A percentile compares a stretch with the other conserved stretches of the same genome.
Evolutionary conservation across 768 basidiomycete species (phyloP).

Genomic region (Panaeolus papilionaceus): DNA sequence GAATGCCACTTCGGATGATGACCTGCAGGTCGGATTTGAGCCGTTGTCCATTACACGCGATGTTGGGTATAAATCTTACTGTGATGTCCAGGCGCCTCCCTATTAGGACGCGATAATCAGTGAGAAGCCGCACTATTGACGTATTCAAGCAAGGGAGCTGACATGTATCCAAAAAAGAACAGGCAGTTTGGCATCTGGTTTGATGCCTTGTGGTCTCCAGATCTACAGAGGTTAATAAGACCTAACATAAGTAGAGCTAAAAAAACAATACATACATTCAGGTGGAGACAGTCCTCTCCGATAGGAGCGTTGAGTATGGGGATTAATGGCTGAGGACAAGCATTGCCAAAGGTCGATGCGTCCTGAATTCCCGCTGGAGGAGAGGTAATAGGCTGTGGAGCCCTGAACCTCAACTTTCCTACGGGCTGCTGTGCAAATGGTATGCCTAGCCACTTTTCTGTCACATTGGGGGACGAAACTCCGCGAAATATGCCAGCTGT

Average conservation of each 20-base stretch:
- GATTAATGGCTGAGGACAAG: slow-evolving; percentile 55
- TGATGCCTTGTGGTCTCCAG: slow-evolving; percentile 38
- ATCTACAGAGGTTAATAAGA: slow-evolving; percentile 31
- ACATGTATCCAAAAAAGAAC: slow-evolving; percentile 47
- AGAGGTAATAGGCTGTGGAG: slow-evolving; percentile 50
- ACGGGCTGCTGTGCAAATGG: slow-evolving; percentile 65
- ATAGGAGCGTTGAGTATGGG: slow-evolving; percentile 46
- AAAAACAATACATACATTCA: slow-evolving; percentile 48
- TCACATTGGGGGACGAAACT: slow-evolving; percentile 44
- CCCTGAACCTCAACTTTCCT: slow-evolving; percentile 61
- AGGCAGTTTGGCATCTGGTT: slow-evolving; percentile 38
- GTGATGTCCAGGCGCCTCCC: slow-evolving; percentile 54
- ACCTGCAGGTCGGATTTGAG: background rate
- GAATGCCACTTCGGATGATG: slow-evolving; percentile 46
- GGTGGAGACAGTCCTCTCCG: slow-evolving; percentile 59
- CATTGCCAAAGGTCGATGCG: slow-evolving; percentile 58
- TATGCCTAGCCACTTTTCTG: slow-evolving; percentile 66
- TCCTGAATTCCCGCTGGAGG: slow-evolving; percentile 38
- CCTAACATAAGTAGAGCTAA: background rate
- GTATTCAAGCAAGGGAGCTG: slow-evolving; percentile 13
- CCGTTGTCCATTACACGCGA: no score
- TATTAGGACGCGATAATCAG: slow-evolving; percentile 24
- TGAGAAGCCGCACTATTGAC: background rate
- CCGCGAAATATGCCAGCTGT: slow-evolving; percentile 56
- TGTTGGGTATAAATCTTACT: background rate